phyloP scores from a whole-genome alignment of 257 asterid species.

The Nicotiana benthamiana region DNA sequence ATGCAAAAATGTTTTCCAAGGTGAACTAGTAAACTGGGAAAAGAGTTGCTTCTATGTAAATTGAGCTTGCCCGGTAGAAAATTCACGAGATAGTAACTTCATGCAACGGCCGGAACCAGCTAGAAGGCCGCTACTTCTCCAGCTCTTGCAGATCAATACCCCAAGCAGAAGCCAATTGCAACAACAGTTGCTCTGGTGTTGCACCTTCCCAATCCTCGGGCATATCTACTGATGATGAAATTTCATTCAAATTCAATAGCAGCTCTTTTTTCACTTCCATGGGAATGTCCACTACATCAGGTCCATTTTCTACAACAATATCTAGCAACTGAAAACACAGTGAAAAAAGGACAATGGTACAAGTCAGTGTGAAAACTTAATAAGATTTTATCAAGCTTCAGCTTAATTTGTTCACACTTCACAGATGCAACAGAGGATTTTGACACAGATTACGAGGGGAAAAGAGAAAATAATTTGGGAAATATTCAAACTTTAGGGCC shows the following conservation, averaged over 20 bases:
- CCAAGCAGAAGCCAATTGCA: slow-evolving; percentile 90
- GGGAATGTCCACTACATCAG: slow-evolving; percentile 56
- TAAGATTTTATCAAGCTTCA: not conserved
- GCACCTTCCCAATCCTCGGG: slow-evolving; percentile 98
- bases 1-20: not conserved
- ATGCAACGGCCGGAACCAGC: not conserved
- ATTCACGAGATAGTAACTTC: not conserved
- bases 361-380: not conserved
- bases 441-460: not conserved
- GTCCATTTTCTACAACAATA: slow-evolving; percentile 60
- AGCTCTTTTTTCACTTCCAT: slow-evolving; percentile 66
- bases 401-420: not conserved
- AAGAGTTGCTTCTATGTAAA: not conserved
- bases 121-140: slow-evolving; percentile 31
- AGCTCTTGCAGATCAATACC: slow-evolving; percentile 69
- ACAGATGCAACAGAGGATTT: not conserved
- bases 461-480: not conserved
- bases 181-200: slow-evolving; percentile 59
- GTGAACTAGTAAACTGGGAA: not conserved
- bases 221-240: slow-evolving; percentile 46
- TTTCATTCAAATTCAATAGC: slow-evolving; percentile 65
- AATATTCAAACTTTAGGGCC: not conserved
- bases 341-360: not conserved
- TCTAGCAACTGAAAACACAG: slow-evolving; percentile 55
- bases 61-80: not conserved